Evolutionary conservation across 352 stramenopile species (phyloP), one percentile per base, ranked within the genome.

Genomic region (Globisporangium spinosum): DNA sequence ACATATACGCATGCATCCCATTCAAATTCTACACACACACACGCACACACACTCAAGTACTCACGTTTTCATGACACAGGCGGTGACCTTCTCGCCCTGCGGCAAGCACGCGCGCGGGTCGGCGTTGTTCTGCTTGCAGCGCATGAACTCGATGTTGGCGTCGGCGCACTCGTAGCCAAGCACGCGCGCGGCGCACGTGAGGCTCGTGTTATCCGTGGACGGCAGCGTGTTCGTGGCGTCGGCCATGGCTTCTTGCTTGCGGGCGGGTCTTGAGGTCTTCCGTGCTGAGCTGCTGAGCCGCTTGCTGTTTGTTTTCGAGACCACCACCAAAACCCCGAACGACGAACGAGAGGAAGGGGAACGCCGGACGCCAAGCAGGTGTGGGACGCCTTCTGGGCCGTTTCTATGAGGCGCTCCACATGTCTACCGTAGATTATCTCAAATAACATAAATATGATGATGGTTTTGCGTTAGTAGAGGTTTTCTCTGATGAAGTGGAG

Each of bases 81-180:
- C 86, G 55, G 86, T 95, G 72, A 95, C 89, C 76, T 94, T 94
- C 69, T 97, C 89, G 63, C 89, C 89, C 77, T 95, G 83, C 34
- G 83, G 68, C 66, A 97, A 76, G 65, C 89, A 97, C 34, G 83
- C 82, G 62, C 79, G 78, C 59, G 89, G 89, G 79, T 97, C 85
- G 66, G 85, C 75, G 74, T 95, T 76, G 40, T 85, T 80, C 73
- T 90, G 79, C 75, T 97, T 97, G 81, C 89, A 97, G 69, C 87
- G 80, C 74, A 96, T 76, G 70, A 96, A 97, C 58, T 76, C 82
- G 45, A 93, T 77, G 78, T 97, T 97, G 67, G 75, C 72, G 65
- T 93, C 83, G 20, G 87, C 84, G 68, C 89, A 97, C 70, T 95
- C 87, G 69, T 86, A 85, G 62, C 79, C 82, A 71, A 96, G 81